Evolutionary conservation across 257 asterid genomes (phyloP).

Genomic region (Striga asiatica): DNA sequence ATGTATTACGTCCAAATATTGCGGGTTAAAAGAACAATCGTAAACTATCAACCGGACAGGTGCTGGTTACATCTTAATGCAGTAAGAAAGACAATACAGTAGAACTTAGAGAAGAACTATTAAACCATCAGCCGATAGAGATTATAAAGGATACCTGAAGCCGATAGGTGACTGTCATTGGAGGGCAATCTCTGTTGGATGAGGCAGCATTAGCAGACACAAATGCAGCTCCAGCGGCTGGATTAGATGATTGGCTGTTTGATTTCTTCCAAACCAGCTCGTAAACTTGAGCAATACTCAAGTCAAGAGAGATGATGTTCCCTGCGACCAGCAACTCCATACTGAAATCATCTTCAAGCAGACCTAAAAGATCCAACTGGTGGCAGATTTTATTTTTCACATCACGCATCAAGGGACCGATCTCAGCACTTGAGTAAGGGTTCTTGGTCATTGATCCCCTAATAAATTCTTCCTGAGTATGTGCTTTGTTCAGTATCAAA

Average conservation of each 20-base stretch:
- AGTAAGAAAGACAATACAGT: background rate
- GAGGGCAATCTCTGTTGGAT: slow-evolving; percentile 79
- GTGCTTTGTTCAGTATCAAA: slow-evolving; percentile 85
- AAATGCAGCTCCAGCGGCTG: slow-evolving; percentile 61
- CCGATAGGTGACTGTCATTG: slow-evolving; percentile 95
- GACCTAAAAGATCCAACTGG: slow-evolving; percentile 95
- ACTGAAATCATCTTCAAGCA: slow-evolving; percentile 92
- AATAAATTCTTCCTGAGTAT: slow-evolving; percentile 96
- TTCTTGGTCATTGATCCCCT: slow-evolving; percentile 99
- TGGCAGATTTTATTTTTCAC: slow-evolving; percentile 97
- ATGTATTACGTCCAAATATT: slow-evolving; percentile 6
- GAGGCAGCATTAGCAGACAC: slow-evolving; percentile 49
- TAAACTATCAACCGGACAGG: background rate
- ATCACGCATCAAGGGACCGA: slow-evolving; percentile 99
- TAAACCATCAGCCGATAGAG: slow-evolving; percentile 4
- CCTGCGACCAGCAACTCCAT: slow-evolving; percentile 98
- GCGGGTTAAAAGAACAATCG: background rate
- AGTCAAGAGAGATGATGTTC: slow-evolving; percentile 88
- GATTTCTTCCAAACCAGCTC: slow-evolving; percentile 98
- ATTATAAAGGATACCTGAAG: slow-evolving; percentile 57
- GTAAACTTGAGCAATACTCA: slow-evolving; percentile 85
- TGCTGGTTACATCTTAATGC: background rate
- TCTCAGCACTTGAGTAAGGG: slow-evolving; percentile 94
- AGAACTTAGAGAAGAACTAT: slow-evolving; percentile 1
- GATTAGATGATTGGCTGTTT: slow-evolving; percentile 56